Percentiles rank a stretch among this genome's conserved stretches.
Conservation (phyloP, 352 stramenopile species). For the Globisporangium cylindrosporum region DNA sequence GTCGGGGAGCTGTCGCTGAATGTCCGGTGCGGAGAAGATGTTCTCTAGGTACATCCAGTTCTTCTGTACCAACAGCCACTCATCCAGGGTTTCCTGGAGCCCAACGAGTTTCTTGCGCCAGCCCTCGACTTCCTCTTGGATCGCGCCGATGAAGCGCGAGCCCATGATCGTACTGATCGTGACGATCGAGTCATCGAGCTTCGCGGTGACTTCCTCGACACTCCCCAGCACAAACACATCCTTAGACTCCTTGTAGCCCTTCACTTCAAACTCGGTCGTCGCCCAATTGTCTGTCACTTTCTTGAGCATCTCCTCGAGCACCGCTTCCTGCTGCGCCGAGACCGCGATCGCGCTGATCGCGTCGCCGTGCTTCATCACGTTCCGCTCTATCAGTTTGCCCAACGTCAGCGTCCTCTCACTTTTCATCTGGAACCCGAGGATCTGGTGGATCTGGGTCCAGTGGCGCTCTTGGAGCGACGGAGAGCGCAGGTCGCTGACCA, state of each 20-base stretch:
- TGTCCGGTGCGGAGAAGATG: conserved; percentile 89
- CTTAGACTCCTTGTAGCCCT: conserved; percentile 92
- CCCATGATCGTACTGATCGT: conserved; percentile 93
- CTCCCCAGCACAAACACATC: conserved; percentile 92
- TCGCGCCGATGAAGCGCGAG: conserved; percentile 88
- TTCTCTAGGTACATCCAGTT: conserved; percentile 90
- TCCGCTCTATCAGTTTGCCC: conserved; percentile 79
- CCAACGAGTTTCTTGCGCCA: conserved; percentile 85
- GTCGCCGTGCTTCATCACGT: conserved; percentile 86
- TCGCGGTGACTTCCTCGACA: conserved; percentile 88
- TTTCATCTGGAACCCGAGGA: conserved; percentile 90
- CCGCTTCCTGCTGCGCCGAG: conserved; percentile 85
- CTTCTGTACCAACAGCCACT: conserved; percentile 87
- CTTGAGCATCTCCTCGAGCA: conserved; percentile 92
- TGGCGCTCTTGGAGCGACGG: conserved; percentile 71
- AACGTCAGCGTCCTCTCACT: conserved; percentile 77
- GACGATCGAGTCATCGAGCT: conserved; percentile 92
- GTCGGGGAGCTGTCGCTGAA: conserved; percentile 88
- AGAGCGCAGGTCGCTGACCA: conserved; percentile 70
- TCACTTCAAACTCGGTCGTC: conserved; percentile 90
- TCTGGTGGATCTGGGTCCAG: conserved; percentile 66
- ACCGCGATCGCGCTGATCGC: conserved; percentile 86
- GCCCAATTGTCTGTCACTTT: conserved; percentile 92
- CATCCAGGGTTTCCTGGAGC: conserved; percentile 84
- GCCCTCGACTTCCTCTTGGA: conserved; percentile 86